Evolutionary conservation across 2,329 filamentous ascomycete genomes (phyloP).

Genomic region (Phialophora verrucosa): DNA sequence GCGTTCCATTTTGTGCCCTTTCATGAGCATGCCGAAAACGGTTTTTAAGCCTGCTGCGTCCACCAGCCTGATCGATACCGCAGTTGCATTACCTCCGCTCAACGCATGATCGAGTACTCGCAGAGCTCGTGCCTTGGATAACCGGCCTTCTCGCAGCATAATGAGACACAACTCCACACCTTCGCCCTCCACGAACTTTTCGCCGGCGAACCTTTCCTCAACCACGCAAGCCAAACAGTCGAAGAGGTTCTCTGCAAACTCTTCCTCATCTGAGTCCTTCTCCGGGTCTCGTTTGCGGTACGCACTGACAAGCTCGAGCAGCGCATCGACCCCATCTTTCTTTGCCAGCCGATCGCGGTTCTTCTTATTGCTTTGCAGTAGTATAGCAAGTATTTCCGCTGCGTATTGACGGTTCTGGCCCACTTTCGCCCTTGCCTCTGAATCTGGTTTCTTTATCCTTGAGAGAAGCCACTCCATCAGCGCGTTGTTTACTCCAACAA

Average conservation of each 20-base stretch:
- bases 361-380: constrained; percentile 64
- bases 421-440: constrained; percentile 55
- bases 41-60: constrained; percentile 84
- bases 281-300: constrained; percentile 87
- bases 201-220: constrained; percentile 75
- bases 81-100: constrained; percentile 60
- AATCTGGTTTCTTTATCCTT: constrained; percentile 73
- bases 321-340: constrained; percentile 74
- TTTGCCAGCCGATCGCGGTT: constrained; percentile 41
- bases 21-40: constrained; percentile 69
- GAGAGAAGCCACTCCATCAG: constrained; percentile 78
- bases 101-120: constrained; percentile 84
- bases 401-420: constrained; percentile 95
- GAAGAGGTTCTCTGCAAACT: constrained; percentile 94
- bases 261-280: constrained; percentile 86
- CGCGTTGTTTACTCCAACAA: constrained; percentile 69
- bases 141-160: constrained; percentile 87
- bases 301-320: constrained; percentile 81
- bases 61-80: constrained; percentile 76
- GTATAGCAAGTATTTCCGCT: constrained; percentile 86
- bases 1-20: constrained; percentile 57
- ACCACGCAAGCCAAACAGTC: constrained; percentile 81
- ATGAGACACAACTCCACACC: constrained; percentile 89
- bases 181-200: constrained; percentile 84
- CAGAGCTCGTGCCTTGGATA: constrained; percentile 77